These are phyloP conservation scores for Passiflora organensis DNA, from an alignment of 345 rosid species.

Conservation along the genomic window DNA sequence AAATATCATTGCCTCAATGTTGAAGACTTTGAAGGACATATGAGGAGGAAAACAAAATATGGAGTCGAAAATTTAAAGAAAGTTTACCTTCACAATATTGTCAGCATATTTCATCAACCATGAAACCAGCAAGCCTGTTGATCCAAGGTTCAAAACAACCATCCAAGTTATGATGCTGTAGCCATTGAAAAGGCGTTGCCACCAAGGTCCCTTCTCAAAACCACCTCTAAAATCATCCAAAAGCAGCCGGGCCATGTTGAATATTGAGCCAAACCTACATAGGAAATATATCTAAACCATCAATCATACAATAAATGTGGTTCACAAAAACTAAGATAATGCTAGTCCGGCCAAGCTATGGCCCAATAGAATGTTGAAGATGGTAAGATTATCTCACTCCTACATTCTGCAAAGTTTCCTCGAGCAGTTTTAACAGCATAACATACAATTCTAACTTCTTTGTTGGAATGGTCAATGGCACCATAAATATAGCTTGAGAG, in stretches of 20 bases:
- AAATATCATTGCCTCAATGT: too few species aligned
- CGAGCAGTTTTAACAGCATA: too few species aligned
- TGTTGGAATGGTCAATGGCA: too few species aligned
- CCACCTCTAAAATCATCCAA: conserved; percentile 86
- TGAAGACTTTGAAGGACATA: background rate
- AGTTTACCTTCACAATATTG: conserved; percentile 81
- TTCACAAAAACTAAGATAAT: too few species aligned
- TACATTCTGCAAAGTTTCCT: too few species aligned
- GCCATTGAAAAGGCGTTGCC: conserved; percentile 83
- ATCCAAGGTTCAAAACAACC: conserved; percentile 82
- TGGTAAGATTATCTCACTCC: too few species aligned
- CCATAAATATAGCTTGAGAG: conserved; percentile 9
- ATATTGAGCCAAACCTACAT: conserved; percentile 71
- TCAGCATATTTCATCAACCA: conserved; percentile 93
- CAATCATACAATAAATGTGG: background rate
- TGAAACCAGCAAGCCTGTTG: conserved; percentile 77
- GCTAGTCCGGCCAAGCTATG: too few species aligned
- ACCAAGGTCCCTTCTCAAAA: conserved; percentile 86
- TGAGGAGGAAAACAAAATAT: background rate
- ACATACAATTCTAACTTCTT: too few species aligned
- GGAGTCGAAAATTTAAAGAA: background rate
- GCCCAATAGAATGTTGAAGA: too few species aligned
- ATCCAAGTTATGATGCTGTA: conserved; percentile 72
- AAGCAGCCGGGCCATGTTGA: conserved; percentile 74
- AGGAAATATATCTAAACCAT: background rate